These are phyloP conservation scores for Colletotrichum zoysiae DNA, from an alignment of 2,329 filamentous ascomycete species.

Conservation along the genomic window DNA sequence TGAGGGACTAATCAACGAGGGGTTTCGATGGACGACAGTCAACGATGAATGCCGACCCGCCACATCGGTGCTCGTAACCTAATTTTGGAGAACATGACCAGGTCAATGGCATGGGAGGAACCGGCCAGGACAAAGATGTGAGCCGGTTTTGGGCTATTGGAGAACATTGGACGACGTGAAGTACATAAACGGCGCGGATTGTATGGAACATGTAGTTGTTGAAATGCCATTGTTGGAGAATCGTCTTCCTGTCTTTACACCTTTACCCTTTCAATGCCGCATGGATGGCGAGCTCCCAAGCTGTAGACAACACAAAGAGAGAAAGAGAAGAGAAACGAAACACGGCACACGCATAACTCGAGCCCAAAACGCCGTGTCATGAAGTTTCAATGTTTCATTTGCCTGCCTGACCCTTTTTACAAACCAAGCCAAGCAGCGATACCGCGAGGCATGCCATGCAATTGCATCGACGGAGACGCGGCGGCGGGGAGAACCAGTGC, in stretches of 20 bases:
- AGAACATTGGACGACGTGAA: background rate
- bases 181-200: background rate
- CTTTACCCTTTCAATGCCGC: background rate
- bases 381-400: slow-evolving; percentile 64
- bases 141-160: background rate
- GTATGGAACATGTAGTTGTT: background rate
- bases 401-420: slow-evolving; percentile 62
- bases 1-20: background rate
- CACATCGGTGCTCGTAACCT: background rate
- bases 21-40: background rate
- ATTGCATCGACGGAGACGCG: slow-evolving; percentile 59
- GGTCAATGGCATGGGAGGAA: background rate
- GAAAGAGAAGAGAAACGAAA: slow-evolving; percentile 27
- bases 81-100: background rate
- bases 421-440: slow-evolving; percentile 59
- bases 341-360: slow-evolving; percentile 38
- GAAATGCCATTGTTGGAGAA: slow-evolving; percentile 10
- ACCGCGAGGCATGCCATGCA: slow-evolving; percentile 59
- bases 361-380: slow-evolving; percentile 44
- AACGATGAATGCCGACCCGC: background rate
- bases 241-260: slow-evolving; percentile 14
- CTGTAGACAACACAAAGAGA: slow-evolving; percentile 1
- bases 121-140: too few species aligned
- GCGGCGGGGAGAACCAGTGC: slow-evolving; percentile 49
- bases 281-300: slow-evolving; percentile 1